Percentiles rank a stretch among this genome's conserved stretches.
Evolutionary conservation across 2,329 filamentous ascomycete genomes (phyloP).

Genomic region (Nemania diffusa): DNA sequence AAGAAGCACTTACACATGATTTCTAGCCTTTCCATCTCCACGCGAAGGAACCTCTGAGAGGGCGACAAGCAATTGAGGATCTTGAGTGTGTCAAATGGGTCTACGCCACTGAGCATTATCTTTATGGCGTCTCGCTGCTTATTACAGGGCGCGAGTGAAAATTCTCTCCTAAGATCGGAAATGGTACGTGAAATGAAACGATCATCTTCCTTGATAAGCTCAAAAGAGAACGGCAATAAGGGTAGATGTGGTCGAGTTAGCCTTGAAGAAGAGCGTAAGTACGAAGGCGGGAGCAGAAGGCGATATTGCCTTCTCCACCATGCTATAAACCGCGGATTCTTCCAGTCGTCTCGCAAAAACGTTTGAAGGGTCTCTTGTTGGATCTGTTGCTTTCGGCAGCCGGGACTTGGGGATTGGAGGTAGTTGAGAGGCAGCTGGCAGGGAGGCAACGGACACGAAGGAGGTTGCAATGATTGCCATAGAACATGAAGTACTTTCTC

Average conservation of each 20-base stretch:
- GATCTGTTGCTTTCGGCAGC: not conserved
- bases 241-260: too few relatives aligned
- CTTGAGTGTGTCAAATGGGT: not conserved
- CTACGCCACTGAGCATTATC: constrained; percentile 4
- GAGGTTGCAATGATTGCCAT: not conserved
- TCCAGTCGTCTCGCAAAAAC: too few relatives aligned
- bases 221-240: not conserved
- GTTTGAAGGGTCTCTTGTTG: too few relatives aligned
- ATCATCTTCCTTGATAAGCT: not conserved
- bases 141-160: too few relatives aligned
- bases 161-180: not conserved
- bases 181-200: not conserved
- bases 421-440: not conserved
- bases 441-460: not conserved
- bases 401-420: not conserved
- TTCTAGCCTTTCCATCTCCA: not conserved
- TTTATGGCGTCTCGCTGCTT: not conserved
- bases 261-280: too few relatives aligned
- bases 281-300: too few relatives aligned
- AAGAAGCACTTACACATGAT: too few relatives aligned
- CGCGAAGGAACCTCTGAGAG: not conserved
- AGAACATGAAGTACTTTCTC: constrained; percentile 13
- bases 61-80: not conserved
- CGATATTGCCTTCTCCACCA: too few relatives aligned
- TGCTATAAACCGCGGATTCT: too few relatives aligned